A percentile compares a stretch with the other conserved stretches of the same genome.
These are phyloP conservation scores for Ramularia collo-cygni DNA, from an alignment of 2,329 filamentous ascomycete species.

Conservation along the genomic window DNA sequence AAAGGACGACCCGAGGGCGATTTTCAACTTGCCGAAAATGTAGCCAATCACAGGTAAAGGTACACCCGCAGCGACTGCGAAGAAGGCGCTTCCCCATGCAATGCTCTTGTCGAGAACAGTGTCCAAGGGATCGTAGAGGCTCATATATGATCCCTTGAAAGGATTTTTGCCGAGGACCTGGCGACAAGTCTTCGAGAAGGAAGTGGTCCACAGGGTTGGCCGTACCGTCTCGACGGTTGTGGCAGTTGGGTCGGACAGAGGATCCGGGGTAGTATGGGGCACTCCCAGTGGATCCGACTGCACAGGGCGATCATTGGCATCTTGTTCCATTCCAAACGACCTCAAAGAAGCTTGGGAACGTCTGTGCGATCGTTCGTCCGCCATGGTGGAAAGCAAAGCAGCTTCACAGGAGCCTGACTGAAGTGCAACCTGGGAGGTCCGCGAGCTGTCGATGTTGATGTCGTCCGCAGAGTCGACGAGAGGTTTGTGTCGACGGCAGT, in stretches of 20 bases:
- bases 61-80: constrained; percentile 34
- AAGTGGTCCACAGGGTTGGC: constrained; percentile 4
- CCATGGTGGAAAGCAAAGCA: too few species aligned
- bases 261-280: constrained; percentile 2
- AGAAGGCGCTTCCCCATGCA: constrained; percentile 29
- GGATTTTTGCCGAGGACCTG: constrained; percentile 38
- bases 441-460: too few species aligned
- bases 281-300: constrained; percentile 3
- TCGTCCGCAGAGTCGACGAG: too few species aligned
- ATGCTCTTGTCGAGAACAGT: constrained; percentile 34
- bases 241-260: constrained; percentile 1
- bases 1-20: too few species aligned
- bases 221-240: neutral
- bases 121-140: constrained; percentile 41
- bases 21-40: neutral
- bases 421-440: too few species aligned
- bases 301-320: neutral
- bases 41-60: constrained; percentile 28
- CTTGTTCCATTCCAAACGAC: too few species aligned
- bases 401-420: too few species aligned
- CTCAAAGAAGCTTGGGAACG: too few species aligned
- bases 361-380: too few species aligned
- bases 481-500: too few species aligned
- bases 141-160: constrained; percentile 44
- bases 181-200: constrained; percentile 13